phyloP scores from a whole-genome alignment of 2,329 filamentous ascomycete species.

The Chaetomium olivaceum region DNA sequence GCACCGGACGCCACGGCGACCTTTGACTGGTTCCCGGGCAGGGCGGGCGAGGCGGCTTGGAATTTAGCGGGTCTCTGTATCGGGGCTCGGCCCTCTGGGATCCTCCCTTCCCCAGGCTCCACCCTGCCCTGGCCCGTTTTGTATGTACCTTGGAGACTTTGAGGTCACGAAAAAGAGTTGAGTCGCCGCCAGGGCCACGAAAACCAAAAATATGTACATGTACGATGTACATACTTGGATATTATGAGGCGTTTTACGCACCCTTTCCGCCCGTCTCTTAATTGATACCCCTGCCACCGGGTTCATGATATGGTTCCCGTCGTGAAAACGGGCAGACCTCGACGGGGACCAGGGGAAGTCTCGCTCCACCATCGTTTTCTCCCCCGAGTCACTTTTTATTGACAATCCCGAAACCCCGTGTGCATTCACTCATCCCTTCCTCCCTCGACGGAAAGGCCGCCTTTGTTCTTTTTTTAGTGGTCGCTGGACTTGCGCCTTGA shows the following conservation, averaged over 20 bases:
- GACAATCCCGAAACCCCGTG: neutral
- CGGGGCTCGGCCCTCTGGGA: neutral
- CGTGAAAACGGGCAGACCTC: constrained; percentile 1
- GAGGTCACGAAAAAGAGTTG: constrained; percentile 2
- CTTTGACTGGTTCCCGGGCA: constrained; percentile 25
- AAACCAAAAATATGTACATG: neutral
- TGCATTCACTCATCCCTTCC: neutral
- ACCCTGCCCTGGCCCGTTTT: neutral
- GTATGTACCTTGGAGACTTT: constrained; percentile 8
- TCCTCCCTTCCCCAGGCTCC: constrained; percentile 11
- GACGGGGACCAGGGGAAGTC: neutral
- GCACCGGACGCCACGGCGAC: constrained; percentile 23
- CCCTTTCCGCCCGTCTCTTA: neutral
- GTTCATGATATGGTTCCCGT: neutral
- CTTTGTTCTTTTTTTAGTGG: neutral
- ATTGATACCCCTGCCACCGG: neutral
- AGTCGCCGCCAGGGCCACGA: neutral
- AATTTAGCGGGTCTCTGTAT: neutral
- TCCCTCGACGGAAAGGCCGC: neutral
- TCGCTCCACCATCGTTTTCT: constrained; percentile 9
- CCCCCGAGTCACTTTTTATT: constrained; percentile 2
- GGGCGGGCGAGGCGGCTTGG: neutral
- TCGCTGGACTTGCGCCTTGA: neutral
- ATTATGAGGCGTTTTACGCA: neutral
- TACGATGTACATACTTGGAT: neutral